Evolutionary conservation across 495 filamentous ascomycete genomes (phyloP).

Genomic region (Xeromyces bisporus): DNA sequence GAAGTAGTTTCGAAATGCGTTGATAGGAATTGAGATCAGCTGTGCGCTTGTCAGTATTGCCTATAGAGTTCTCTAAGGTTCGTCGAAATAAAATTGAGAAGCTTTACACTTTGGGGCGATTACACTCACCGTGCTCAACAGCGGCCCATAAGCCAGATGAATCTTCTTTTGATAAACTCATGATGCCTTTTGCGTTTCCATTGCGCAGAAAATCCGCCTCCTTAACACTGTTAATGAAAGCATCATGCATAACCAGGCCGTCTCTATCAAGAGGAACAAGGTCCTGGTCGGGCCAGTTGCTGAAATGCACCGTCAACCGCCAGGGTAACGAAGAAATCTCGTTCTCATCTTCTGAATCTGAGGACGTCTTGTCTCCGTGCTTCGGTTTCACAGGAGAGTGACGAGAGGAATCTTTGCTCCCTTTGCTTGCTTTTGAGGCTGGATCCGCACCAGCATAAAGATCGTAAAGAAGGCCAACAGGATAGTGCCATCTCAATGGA

Average conservation of each 20-base stretch:
- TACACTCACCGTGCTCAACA: conserved; percentile 53
- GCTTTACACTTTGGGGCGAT: too few relatives aligned
- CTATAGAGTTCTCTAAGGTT: conserved; percentile 1
- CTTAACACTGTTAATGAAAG: conserved; percentile 87
- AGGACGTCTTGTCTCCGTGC: conserved; percentile 3
- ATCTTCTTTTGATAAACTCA: conserved; percentile 78
- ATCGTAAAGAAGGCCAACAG: conserved; percentile 76
- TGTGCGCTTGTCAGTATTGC: too few relatives aligned
- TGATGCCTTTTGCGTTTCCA: conserved; percentile 80
- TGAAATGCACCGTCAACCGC: conserved; percentile 60
- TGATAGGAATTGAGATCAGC: conserved; percentile 59
- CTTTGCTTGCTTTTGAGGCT: conserved; percentile 17
- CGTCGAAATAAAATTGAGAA: conserved; percentile 1
- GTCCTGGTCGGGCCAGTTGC: conserved; percentile 52
- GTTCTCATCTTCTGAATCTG: conserved; percentile 1
- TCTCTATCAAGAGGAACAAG: conserved; percentile 46
- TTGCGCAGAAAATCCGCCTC: conserved; percentile 89
- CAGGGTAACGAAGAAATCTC: conserved; percentile 50
- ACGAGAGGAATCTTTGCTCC: background rate
- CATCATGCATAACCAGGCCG: conserved; percentile 52
- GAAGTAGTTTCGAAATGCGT: conserved; percentile 58
- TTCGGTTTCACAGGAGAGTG: background rate
- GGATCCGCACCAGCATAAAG: conserved; percentile 57
- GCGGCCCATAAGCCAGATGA: conserved; percentile 75
- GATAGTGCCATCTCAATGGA: conserved; percentile 76